These are phyloP conservation scores for Raffaelea albimanens DNA, from an alignment of 2,329 filamentous ascomycete genomes.

Conservation along the genomic window DNA sequence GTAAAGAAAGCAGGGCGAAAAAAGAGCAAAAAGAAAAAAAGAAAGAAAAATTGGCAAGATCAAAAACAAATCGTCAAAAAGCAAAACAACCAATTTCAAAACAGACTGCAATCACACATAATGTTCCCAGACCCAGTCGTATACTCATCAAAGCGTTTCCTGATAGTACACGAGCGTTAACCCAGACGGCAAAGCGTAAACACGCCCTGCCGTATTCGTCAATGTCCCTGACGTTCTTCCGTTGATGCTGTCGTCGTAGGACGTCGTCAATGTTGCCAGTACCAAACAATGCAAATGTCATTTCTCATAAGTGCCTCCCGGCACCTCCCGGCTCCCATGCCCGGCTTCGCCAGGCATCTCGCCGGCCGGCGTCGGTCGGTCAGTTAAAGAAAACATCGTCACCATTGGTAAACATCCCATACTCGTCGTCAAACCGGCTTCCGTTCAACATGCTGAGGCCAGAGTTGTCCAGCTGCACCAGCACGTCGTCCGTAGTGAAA, in stretches of 20 bases:
- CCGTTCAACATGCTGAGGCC: constrained; percentile 40
- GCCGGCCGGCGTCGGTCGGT: no score
- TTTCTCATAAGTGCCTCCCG: no score
- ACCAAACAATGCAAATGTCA: no score
- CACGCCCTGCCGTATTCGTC: no score
- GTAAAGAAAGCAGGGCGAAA: neutral
- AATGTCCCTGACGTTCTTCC: no score
- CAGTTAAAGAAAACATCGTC: constrained; percentile 42
- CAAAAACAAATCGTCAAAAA: neutral
- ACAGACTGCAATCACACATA: no score
- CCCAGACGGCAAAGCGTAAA: no score
- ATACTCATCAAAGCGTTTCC: neutral
- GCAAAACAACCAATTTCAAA: neutral
- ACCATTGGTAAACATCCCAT: constrained; percentile 41
- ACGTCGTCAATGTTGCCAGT: no score
- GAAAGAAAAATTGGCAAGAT: neutral
- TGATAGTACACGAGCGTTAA: neutral
- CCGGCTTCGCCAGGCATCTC: no score
- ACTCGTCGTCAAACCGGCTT: constrained; percentile 45
- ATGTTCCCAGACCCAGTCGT: neutral
- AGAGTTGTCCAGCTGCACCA: constrained; percentile 31
- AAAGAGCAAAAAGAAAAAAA: neutral
- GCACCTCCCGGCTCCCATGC: no score
- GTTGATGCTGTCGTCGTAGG: no score
- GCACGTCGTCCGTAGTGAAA: constrained; percentile 32